Evolutionary conservation across 2,329 filamentous ascomycete species (phyloP).

Genomic region (Aspergillus clavatus): DNA sequence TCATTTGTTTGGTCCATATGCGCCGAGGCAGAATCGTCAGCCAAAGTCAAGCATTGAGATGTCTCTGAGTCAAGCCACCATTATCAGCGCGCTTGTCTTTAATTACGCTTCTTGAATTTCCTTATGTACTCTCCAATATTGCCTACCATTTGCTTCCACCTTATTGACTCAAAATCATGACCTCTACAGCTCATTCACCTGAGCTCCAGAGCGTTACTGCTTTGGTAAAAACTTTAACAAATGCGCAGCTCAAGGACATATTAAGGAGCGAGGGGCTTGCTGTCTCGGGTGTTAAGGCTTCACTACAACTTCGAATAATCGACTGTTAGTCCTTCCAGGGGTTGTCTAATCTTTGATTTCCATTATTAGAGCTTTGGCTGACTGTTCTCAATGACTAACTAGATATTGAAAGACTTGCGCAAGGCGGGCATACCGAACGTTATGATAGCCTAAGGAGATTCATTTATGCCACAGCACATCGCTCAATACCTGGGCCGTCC

Average conservation of each 20-base stretch:
- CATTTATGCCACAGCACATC: conserved; percentile 28
- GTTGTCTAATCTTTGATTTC: neutral
- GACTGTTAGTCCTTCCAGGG: conserved; percentile 57
- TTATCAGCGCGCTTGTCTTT: conserved; percentile 19
- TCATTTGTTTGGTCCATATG: neutral
- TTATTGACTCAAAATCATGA: conserved; percentile 24
- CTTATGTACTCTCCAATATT: conserved; percentile 6
- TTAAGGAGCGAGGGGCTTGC: conserved; percentile 69
- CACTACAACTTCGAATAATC: conserved; percentile 73
- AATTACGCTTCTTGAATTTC: conserved; percentile 20
- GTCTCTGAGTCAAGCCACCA: conserved; percentile 21
- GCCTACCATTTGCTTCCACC: conserved; percentile 2
- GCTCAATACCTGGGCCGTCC: conserved; percentile 24
- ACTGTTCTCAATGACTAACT: conserved; percentile 1
- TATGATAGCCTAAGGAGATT: conserved; percentile 31
- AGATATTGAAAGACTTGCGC: conserved; percentile 27
- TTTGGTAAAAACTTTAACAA: conserved; percentile 53
- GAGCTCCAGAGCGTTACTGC: conserved; percentile 41
- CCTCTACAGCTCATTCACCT: conserved; percentile 35
- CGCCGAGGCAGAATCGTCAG: neutral
- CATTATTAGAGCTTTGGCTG: neutral
- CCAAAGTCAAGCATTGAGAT: conserved; percentile 21
- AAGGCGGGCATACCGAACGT: conserved; percentile 20
- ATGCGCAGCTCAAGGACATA: conserved; percentile 68
- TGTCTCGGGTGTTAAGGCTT: conserved; percentile 78